Evolutionary conservation across 768 basidiomycete genomes (phyloP).

Genomic region (Rhodotorula babjevae): DNA sequence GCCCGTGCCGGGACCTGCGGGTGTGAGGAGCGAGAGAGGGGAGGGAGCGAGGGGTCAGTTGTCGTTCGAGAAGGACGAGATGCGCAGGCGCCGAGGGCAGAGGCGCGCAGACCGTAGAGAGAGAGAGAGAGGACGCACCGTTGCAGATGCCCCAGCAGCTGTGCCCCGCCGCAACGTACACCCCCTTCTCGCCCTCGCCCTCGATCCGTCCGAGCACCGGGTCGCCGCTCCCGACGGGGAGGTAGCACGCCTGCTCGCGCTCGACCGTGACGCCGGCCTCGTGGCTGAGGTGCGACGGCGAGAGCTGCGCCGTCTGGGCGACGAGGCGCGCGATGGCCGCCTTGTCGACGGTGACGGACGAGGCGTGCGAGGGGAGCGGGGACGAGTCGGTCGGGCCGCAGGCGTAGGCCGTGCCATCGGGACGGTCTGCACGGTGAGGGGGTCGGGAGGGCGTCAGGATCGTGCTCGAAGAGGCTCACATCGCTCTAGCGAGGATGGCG

Average conservation of each 20-base stretch:
- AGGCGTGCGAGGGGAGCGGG: slow-evolving; percentile 64
- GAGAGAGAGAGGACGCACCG: slow-evolving; percentile 52
- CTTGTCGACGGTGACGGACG: slow-evolving; percentile 62
- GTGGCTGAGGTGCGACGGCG: slow-evolving; percentile 41
- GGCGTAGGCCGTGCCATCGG: slow-evolving; percentile 56
- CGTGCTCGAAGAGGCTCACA: no score
- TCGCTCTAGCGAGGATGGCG: no score
- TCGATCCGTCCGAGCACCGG: slow-evolving; percentile 67
- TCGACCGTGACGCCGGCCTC: slow-evolving; percentile 51
- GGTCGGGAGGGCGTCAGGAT: neutral
- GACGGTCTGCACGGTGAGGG: slow-evolving; percentile 29
- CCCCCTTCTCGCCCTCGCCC: slow-evolving; percentile 49
- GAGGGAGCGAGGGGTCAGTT: neutral
- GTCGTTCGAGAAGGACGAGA: no score
- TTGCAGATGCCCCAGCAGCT: slow-evolving; percentile 51
- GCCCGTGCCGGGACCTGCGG: slow-evolving; percentile 69
- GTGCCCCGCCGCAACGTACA: slow-evolving; percentile 72
- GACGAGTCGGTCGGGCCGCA: slow-evolving; percentile 75
- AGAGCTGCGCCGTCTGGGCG: slow-evolving; percentile 45
- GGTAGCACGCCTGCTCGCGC: slow-evolving; percentile 66
- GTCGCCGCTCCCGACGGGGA: slow-evolving; percentile 63
- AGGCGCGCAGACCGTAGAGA: slow-evolving; percentile 37
- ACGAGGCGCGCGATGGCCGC: slow-evolving; percentile 56
- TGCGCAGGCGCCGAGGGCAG: no score
- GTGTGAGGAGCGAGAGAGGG: neutral